phyloP scores from a whole-genome alignment of 352 stramenopile species.

The Phytophthora citrophthora region DNA sequence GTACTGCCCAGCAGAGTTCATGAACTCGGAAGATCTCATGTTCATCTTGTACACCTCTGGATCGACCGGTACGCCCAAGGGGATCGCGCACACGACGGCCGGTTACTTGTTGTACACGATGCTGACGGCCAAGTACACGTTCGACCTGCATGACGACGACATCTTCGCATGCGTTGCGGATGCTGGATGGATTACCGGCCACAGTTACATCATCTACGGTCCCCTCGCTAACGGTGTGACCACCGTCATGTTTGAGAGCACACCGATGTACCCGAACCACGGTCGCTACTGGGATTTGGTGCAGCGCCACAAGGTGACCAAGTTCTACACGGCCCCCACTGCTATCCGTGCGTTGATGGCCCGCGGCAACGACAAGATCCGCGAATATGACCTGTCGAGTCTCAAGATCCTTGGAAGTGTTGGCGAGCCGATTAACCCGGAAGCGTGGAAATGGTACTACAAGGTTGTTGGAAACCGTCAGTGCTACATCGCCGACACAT shows the following conservation, averaged over 20 bases:
- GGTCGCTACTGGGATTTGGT: conserved; percentile 97
- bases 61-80: conserved; percentile 95
- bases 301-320: conserved; percentile 96
- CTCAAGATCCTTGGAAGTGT: conserved; percentile 96
- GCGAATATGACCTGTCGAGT: conserved; percentile 66
- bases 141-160: conserved; percentile 93
- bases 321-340: conserved; percentile 94
- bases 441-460: conserved; percentile 97
- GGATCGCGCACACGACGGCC: conserved; percentile 95
- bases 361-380: conserved; percentile 90
- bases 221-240: conserved; percentile 95
- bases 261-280: conserved; percentile 95
- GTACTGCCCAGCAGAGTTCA: conserved; percentile 95
- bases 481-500: conserved; percentile 96
- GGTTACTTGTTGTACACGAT: conserved; percentile 96
- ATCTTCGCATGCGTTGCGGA: conserved; percentile 96
- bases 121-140: conserved; percentile 93
- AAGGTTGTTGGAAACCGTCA: conserved; percentile 85
- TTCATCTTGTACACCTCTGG: conserved; percentile 99
- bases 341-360: conserved; percentile 98
- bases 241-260: conserved; percentile 98
- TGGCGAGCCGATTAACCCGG: conserved; percentile 98
- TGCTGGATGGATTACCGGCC: conserved; percentile 97
- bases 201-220: conserved; percentile 98
- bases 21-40: conserved; percentile 96